Evolutionary conservation across 2,329 filamentous ascomycete species (phyloP), one percentile per base, ranked within the genome.

Genomic region (Xylariaceae sp.): DNA sequence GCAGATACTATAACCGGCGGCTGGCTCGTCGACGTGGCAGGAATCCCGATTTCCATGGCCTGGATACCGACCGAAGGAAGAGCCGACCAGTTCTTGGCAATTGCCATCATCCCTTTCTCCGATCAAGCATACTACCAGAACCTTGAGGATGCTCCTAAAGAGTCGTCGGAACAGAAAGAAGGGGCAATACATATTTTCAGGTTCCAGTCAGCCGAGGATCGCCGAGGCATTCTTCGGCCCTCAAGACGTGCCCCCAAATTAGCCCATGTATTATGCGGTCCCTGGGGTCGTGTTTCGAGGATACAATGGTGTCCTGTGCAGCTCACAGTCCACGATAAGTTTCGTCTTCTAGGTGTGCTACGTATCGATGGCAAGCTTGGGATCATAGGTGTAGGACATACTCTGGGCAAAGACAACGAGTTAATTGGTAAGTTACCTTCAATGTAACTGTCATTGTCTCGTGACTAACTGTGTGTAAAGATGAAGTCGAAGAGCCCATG

Each of bases 11-110:
- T 58, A 12, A 55, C 51, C 26, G 62, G 63, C 61, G 79, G 78
- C 3, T 83, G 78, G 78, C 69, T 82, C 59, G 62, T 84, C 11
- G 77, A 84, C 55, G 71, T 75, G 0, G 80, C 78, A 8, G 80
- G 80, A 48, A 72, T 81, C 11, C 74, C 80, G 3, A 66, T 78
- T 3, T 71, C 74, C 30, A 75, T 83, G 66, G 75, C 73, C 46
- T 84, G 81, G 81, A 77, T 75, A 1, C 75, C 76, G 2, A 60
- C 68, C 1, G 62, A 65, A 2, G 67, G 67, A 7, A 64, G 69
- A 19, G 62, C 67, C 5, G 65, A 71, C 3, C 80, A 82, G 62
- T 64, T 80, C 30, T 73, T 84, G 6, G 80, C 79, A 2, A 63
- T 83, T 32, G 75, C 78, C 1, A 71, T 80, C 3, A 69, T 77